phyloP scores from a whole-genome alignment of 2,329 filamentous ascomycete genomes.

The Fusarium lyarnte region DNA sequence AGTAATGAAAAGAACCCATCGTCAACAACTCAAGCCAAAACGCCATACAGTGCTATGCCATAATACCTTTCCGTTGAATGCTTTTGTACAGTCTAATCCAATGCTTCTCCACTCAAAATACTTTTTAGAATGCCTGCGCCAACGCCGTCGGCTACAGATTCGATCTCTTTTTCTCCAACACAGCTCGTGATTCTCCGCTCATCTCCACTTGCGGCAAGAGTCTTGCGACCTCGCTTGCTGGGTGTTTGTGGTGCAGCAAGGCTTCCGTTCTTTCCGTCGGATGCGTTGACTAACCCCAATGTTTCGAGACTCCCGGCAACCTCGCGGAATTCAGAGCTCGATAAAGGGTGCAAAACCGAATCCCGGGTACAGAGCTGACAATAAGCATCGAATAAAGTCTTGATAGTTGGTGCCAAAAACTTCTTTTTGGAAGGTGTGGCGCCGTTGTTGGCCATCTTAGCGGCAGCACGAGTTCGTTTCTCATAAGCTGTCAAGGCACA shows the following conservation, averaged over 20 bases:
- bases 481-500: conserved; percentile 91
- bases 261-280: conserved; percentile 74
- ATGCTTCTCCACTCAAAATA: conserved; percentile 69
- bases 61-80: conserved; percentile 11
- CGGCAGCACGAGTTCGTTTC: conserved; percentile 68
- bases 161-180: conserved; percentile 82
- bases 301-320: conserved; percentile 91
- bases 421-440: conserved; percentile 70
- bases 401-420: conserved; percentile 78
- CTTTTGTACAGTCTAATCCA: conserved; percentile 55
- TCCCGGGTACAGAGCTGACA: conserved; percentile 83
- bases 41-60: conserved; percentile 37
- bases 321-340: conserved; percentile 92
- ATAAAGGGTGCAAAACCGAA: conserved; percentile 88
- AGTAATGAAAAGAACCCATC: conserved; percentile 2
- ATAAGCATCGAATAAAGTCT: conserved; percentile 86
- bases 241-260: conserved; percentile 74
- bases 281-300: conserved; percentile 78
- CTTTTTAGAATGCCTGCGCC: conserved; percentile 69
- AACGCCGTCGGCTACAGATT: conserved; percentile 71
- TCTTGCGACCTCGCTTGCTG: conserved; percentile 72
- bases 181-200: conserved; percentile 83
- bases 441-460: conserved; percentile 53
- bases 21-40: conserved; percentile 16
- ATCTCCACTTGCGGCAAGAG: conserved; percentile 66